Conservation (phyloP, 2,329 filamentous ascomycete genomes). For the Fusarium foetens region DNA sequence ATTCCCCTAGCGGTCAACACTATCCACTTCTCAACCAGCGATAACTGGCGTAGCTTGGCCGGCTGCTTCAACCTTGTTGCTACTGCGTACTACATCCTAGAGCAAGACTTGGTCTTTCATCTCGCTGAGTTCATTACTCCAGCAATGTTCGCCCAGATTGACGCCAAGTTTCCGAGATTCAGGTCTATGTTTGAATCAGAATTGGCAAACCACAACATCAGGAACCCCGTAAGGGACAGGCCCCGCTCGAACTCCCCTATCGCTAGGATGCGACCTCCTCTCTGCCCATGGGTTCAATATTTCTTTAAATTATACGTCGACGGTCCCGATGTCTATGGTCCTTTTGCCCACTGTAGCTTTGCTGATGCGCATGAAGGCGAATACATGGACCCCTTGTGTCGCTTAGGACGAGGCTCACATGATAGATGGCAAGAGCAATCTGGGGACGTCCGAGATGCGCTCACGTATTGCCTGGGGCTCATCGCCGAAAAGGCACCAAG, state of each 20-base stretch:
- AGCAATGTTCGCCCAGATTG: neutral
- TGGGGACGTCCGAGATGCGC: neutral
- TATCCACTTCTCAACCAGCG: constrained; percentile 16
- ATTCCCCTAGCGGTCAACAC: constrained; percentile 14
- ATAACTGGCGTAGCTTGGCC: neutral
- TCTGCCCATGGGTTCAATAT: accelerated
- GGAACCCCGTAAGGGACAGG: accelerated
- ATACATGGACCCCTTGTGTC: neutral
- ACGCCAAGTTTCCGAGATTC: neutral
- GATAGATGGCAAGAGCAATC: neutral
- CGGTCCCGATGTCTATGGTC: neutral
- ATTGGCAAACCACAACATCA: accelerated
- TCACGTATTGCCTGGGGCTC: neutral
- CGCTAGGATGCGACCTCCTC: accelerated
- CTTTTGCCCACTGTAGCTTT: accelerated
- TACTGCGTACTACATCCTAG: neutral
- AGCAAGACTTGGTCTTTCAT: neutral
- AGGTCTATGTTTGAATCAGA: neutral
- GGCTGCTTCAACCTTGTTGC: constrained; percentile 3
- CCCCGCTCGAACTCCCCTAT: accelerated
- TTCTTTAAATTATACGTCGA: neutral
- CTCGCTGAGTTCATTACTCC: constrained; percentile 4
- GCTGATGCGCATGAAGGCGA: accelerated
- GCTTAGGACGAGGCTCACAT: accelerated
- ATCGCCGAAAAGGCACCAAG: neutral